phyloP scores from a whole-genome alignment of 2,329 filamentous ascomycete species.

The Pestalotiopsis sp. region DNA sequence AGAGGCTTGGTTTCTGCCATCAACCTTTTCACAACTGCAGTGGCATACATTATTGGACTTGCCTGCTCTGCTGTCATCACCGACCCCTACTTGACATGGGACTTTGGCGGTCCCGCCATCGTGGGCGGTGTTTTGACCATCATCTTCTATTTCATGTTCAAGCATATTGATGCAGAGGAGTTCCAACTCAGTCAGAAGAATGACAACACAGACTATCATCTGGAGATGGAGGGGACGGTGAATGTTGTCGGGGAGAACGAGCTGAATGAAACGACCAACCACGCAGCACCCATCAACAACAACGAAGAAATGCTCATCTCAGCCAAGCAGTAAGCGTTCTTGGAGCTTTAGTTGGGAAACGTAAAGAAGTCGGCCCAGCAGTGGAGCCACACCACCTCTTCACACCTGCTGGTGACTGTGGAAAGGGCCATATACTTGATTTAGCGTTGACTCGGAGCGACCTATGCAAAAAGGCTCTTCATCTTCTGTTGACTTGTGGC shows the following conservation, averaged over 20 bases:
- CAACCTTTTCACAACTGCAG: constrained; percentile 49
- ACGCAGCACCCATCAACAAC: constrained; percentile 31
- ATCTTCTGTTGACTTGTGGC: no score
- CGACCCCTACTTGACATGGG: constrained; percentile 53
- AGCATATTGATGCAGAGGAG: constrained; percentile 49
- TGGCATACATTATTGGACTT: constrained; percentile 49
- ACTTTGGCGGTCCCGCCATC: constrained; percentile 51
- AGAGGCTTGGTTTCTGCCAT: constrained; percentile 52
- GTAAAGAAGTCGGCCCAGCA: no score
- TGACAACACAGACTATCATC: constrained; percentile 39
- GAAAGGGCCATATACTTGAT: no score
- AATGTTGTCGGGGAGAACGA: constrained; percentile 46
- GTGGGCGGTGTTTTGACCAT: constrained; percentile 45
- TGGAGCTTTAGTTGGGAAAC: no score
- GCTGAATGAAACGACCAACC: constrained; percentile 34
- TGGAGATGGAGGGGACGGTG: constrained; percentile 39
- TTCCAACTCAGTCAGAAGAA: constrained; percentile 41
- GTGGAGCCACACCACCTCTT: no score
- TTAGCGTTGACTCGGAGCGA: no score
- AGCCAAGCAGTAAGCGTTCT: constrained; percentile 30
- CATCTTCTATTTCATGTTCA: constrained; percentile 49
- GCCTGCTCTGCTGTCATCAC: constrained; percentile 47
- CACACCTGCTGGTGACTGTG: no score
- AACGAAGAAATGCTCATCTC: constrained; percentile 39
- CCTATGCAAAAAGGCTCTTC: no score